Evolutionary conservation across 176 grass and related monocot species (phyloP), one percentile per base, ranked within the genome.

Genomic region (Aegilops tauschii): DNA sequence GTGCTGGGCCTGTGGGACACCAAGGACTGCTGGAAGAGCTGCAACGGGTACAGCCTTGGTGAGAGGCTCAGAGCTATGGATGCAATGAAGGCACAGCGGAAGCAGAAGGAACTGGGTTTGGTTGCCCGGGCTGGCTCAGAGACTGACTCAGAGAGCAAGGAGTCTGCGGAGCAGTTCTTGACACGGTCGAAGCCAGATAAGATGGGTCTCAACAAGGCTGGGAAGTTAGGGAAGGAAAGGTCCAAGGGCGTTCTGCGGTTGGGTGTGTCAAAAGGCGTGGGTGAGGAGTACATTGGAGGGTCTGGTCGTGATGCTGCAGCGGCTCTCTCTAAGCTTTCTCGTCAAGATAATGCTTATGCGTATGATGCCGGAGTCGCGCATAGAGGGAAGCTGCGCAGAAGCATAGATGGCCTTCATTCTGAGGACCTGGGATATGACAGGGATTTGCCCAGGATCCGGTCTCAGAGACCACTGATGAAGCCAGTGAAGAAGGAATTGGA

Each of bases 11-110:
- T 99, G 39, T 36, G 88, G 84, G 86, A 91, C 80, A 79, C 91
- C 52, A 96, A 83, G 79, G 92, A 99, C 78, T 93, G 89, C 73
- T 99, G 94, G 94, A 87, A 92, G 78, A 87, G 89, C 79, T 85
- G 87, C 21, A 32, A 50, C 9, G 85, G 83, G 17, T 99, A 94
- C 56, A 62, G 85, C 29, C 76, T 94, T 80, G 83, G 78, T 56
- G 94, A 99, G 87, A 94, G 73, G 82, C 87, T 96, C 36, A 85
- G 73, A 63, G 66, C 84, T 42, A 62, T 99, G 80, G 67, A 93
- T 70, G 73, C 73, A 0, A 61, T 94, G 65, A 99, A 83, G 63
- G 88, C 49, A 0, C 79, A 87, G 31, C 61, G 31, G 49, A 52
- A 81, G 39, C 77, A 85, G 78, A 89, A 73, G 45, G 30, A 61